Conservation (phyloP, 805 yeast genomes). For the Saccharomycopsis sp. region DNA sequence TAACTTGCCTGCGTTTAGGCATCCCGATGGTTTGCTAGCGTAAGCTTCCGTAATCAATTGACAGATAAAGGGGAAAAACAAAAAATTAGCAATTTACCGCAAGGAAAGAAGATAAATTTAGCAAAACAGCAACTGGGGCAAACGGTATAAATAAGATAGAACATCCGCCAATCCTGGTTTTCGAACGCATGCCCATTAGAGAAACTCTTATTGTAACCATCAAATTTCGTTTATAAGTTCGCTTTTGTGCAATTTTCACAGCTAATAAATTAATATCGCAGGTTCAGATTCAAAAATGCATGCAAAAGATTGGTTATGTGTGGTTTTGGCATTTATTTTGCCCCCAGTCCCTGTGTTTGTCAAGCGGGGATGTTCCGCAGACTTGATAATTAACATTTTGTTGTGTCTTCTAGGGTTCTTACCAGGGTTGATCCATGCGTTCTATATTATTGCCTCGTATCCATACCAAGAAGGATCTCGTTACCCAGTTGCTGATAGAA, state of each 20-base stretch:
- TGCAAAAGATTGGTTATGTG: conserved; percentile 54
- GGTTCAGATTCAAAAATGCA: neutral
- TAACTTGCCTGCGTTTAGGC: too few relatives aligned
- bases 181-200: too few relatives aligned
- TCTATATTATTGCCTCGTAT: conserved; percentile 54
- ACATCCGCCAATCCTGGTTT: too few relatives aligned
- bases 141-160: neutral
- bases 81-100: neutral
- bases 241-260: too few relatives aligned
- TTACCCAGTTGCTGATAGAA: conserved; percentile 19
- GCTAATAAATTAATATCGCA: too few relatives aligned
- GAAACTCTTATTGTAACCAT: too few relatives aligned
- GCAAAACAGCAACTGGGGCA: neutral
- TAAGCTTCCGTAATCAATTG: neutral
- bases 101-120: neutral
- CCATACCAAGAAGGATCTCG: conserved; percentile 34
- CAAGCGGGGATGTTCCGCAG: conserved; percentile 60
- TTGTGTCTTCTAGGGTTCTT: conserved; percentile 57
- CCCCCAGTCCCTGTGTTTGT: conserved; percentile 70
- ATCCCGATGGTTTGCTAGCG: neutral
- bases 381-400: conserved; percentile 53
- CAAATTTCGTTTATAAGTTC: too few relatives aligned
- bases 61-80: neutral
- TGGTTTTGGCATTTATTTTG: conserved; percentile 57
- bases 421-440: conserved; percentile 65